Percentiles rank a stretch among this genome's conserved stretches.
These are phyloP conservation scores for Diddensiella caesifluorescens DNA, from an alignment of 805 yeast species.

Conservation along the genomic window DNA sequence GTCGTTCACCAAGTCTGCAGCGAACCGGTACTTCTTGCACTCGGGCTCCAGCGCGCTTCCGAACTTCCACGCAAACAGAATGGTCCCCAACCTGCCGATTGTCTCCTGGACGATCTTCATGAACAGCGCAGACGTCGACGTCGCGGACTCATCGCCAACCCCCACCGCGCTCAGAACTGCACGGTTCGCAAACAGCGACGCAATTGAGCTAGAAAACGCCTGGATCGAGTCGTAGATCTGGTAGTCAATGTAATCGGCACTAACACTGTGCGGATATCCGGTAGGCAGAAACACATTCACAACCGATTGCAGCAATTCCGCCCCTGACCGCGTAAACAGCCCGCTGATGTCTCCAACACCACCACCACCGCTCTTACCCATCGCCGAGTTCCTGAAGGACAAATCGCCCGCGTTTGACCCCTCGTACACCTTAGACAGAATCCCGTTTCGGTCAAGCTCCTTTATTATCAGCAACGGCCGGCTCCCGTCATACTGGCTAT, in stretches of 20 bases:
- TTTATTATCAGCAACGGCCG: constrained; percentile 18
- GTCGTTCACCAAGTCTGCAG: constrained; percentile 34
- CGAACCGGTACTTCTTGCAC: constrained; percentile 33
- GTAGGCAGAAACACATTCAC: constrained; percentile 33
- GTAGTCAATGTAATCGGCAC: constrained; percentile 30
- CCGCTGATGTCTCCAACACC: no score
- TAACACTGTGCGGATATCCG: constrained; percentile 34
- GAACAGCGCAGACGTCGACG: constrained; percentile 35
- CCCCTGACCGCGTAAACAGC: no score
- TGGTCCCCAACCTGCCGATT: constrained; percentile 35
- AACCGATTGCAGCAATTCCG: constrained; percentile 21
- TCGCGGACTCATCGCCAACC: constrained; percentile 34
- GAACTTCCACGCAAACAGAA: constrained; percentile 33
- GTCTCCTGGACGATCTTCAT: constrained; percentile 34
- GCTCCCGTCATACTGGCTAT: no score
- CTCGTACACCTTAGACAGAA: constrained; percentile 18
- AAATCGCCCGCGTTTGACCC: constrained; percentile 12
- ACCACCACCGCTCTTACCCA: background rate
- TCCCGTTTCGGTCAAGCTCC: constrained; percentile 24
- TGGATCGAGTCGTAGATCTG: constrained; percentile 36
- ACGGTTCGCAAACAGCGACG: constrained; percentile 32
- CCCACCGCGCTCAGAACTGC: constrained; percentile 34
- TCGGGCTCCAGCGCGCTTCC: constrained; percentile 34
- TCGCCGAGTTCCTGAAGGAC: constrained; percentile 5
- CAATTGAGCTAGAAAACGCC: constrained; percentile 34